Conservation (phyloP, 768 basidiomycete species). For the Hebeloma cylindrosporum region DNA sequence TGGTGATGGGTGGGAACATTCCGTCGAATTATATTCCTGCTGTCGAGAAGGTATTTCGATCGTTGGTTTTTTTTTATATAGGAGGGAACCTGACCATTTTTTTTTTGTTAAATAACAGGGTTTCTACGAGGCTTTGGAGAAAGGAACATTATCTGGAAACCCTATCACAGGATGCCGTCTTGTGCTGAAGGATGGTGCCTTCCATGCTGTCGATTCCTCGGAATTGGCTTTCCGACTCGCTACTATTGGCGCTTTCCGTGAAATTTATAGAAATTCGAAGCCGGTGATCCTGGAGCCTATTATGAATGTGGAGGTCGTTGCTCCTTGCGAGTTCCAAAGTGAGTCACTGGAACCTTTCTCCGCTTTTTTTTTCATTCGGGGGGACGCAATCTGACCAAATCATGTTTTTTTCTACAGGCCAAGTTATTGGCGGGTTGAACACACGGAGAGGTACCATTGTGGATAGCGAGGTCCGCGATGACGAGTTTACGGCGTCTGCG, state of each 20-base stretch:
- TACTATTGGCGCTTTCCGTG: conserved; percentile 89
- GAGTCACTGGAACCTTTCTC: conserved; percentile 24
- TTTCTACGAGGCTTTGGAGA: conserved; percentile 91
- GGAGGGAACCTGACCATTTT: neutral
- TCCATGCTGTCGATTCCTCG: conserved; percentile 93
- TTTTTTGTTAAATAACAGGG: conserved; percentile 66
- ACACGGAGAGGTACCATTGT: conserved; percentile 90
- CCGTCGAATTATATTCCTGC: conserved; percentile 92
- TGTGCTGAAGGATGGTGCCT: conserved; percentile 88
- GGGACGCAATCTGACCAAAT: conserved; percentile 4
- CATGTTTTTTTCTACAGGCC: conserved; percentile 40
- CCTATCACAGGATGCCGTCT: conserved; percentile 82
- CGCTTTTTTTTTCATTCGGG: neutral
- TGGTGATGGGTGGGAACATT: conserved; percentile 90
- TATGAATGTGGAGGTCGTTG: conserved; percentile 97
- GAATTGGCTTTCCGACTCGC: conserved; percentile 94
- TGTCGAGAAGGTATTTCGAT: conserved; percentile 75
- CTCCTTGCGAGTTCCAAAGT: conserved; percentile 95
- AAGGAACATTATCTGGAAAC: conserved; percentile 88
- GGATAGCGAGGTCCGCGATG: conserved; percentile 95
- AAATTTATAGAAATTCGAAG: conserved; percentile 73
- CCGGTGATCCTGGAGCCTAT: conserved; percentile 94
- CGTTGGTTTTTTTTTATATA: neutral
- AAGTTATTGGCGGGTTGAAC: conserved; percentile 93
- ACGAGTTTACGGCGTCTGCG: conserved; percentile 89